These are phyloP conservation scores for Eucalyptus tenuipes DNA, from an alignment of 345 rosid species.

Conservation along the genomic window DNA sequence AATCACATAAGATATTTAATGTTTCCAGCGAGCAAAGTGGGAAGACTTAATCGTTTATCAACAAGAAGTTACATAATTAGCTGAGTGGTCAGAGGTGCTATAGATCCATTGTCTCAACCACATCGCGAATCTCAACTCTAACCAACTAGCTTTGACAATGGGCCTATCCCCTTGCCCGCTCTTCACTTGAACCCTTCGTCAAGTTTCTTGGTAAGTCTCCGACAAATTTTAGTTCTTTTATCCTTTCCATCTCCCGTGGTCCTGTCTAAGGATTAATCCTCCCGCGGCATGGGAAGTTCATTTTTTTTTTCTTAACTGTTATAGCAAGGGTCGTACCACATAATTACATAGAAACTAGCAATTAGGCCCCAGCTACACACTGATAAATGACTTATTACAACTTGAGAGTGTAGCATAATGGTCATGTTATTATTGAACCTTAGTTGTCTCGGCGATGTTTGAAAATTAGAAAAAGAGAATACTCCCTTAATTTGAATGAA, in stretches of 20 bases:
- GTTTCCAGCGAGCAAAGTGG: neutral
- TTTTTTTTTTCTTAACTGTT: no score
- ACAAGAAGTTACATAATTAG: no score
- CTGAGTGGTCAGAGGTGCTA: neutral
- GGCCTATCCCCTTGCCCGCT: no score
- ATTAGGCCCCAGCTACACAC: neutral
- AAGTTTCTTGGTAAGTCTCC: no score
- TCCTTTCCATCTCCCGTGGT: no score
- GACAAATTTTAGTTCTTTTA: accelerated
- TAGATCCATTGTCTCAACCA: neutral
- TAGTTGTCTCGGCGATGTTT: neutral
- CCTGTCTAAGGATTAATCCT: no score
- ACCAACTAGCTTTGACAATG: neutral
- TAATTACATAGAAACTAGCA: neutral
- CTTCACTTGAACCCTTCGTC: no score
- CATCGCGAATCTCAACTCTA: neutral
- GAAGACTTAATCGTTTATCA: no score
- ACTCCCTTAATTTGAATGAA: no score
- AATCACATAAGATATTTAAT: neutral
- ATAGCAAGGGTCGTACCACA: accelerated
- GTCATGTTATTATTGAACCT: neutral
- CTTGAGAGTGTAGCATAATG: neutral
- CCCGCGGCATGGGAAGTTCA: no score
- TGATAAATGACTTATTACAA: neutral
- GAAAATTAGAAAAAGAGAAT: no score